A percentile compares a stretch with the other conserved stretches of the same genome.
Conservation (phyloP, 352 stramenopile genomes). For the Globisporangium cylindrosporum region DNA sequence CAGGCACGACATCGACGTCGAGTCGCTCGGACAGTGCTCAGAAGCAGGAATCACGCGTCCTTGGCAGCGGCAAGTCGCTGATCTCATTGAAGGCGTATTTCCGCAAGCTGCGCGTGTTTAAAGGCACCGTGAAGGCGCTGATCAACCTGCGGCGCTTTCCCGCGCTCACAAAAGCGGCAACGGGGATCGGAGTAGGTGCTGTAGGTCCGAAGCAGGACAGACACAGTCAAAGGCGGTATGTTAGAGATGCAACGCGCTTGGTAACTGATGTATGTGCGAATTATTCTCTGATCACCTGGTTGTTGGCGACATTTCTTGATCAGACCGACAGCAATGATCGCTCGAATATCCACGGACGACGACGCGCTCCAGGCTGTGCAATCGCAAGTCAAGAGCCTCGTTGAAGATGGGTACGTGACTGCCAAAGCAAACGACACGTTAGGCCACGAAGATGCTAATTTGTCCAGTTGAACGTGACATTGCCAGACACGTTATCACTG, state of each 20-base stretch:
- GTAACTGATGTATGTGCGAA: background rate
- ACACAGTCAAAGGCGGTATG: background rate
- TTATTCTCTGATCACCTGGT: background rate
- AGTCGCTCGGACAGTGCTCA: background rate
- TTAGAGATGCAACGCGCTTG: background rate
- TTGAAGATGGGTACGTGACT: slow-evolving; percentile 44
- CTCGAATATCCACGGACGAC: slow-evolving; percentile 39
- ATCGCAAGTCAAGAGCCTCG: slow-evolving; percentile 60
- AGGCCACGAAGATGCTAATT: background rate
- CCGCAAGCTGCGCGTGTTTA: slow-evolving; percentile 65
- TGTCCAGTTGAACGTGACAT: background rate
- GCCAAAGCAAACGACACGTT: background rate
- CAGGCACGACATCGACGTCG: slow-evolving; percentile 1
- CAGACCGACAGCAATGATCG: slow-evolving; percentile 26
- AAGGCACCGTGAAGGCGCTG: slow-evolving; percentile 60
- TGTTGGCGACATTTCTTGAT: background rate
- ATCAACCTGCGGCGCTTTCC: slow-evolving; percentile 49
- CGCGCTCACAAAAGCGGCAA: background rate
- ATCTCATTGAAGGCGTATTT: slow-evolving; percentile 69
- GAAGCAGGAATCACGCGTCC: slow-evolving; percentile 10
- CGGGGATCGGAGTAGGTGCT: background rate
- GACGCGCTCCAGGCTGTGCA: slow-evolving; percentile 36
- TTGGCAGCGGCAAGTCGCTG: slow-evolving; percentile 31
- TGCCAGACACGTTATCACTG: slow-evolving; percentile 54
- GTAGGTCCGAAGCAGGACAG: background rate